These are phyloP conservation scores for Hemerocallis citrina DNA, from an alignment of 106 monocot species.

Conservation along the genomic window DNA sequence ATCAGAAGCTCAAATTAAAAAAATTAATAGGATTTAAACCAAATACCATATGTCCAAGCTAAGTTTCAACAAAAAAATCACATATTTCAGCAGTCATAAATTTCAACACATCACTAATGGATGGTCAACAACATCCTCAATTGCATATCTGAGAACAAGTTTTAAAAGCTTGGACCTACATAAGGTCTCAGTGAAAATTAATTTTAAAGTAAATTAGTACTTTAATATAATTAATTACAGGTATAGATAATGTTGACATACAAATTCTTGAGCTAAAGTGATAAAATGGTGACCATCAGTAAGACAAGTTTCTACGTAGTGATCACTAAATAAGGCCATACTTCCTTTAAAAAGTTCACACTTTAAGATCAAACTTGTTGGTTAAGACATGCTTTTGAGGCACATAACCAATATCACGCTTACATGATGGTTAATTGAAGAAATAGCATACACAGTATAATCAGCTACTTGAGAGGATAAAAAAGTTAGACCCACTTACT, in stretches of 20 bases:
- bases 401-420: not conserved
- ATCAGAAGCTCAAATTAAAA: too few relatives aligned
- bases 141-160: not conserved
- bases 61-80: too few relatives aligned
- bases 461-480: not conserved
- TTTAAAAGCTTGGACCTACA: not conserved
- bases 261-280: too few relatives aligned
- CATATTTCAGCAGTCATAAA: not conserved
- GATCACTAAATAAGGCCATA: not conserved
- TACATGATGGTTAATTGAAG: not conserved
- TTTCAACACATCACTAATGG: not conserved
- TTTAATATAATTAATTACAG: too few relatives aligned
- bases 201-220: too few relatives aligned
- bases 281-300: not conserved
- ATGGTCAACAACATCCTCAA: not conserved
- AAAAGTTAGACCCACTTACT: conserved; percentile 43
- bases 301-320: not conserved
- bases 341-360: not conserved
- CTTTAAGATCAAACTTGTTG: not conserved
- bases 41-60: not conserved
- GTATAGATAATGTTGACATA: too few relatives aligned
- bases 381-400: not conserved
- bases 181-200: too few relatives aligned
- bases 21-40: not conserved
- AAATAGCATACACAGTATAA: not conserved